These are phyloP conservation scores for Nothophoma quercina DNA, from an alignment of 2,329 filamentous ascomycete genomes.

Conservation along the genomic window DNA sequence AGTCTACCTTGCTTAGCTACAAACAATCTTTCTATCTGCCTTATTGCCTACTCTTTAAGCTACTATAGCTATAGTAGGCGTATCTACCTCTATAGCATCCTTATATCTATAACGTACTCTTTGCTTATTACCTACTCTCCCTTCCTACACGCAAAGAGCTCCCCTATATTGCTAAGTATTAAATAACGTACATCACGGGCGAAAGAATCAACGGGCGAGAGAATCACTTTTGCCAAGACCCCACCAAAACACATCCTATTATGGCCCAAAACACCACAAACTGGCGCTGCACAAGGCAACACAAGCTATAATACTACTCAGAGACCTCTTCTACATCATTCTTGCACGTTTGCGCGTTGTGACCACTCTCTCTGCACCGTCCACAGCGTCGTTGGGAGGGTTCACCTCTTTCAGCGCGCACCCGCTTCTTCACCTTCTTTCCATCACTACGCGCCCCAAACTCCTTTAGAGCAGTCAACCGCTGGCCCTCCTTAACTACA, in stretches of 20 bases:
- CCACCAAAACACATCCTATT: neutral
- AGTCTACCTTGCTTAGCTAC: too few species aligned
- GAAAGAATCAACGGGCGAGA: neutral
- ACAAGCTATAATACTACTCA: neutral
- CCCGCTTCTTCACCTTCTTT: slow-evolving; percentile 9
- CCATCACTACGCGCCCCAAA: slow-evolving; percentile 15
- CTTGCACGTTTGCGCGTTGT: neutral
- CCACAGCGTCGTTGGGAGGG: neutral
- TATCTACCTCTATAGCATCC: too few species aligned
- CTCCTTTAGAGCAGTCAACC: slow-evolving; percentile 16
- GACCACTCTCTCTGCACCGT: neutral
- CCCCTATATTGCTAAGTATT: too few species aligned
- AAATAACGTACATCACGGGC: neutral
- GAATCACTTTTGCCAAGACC: neutral
- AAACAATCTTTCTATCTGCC: too few species aligned
- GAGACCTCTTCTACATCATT: neutral
- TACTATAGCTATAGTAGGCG: too few species aligned
- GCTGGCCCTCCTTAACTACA: slow-evolving; percentile 3
- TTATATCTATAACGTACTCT: too few species aligned
- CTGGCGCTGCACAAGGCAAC: neutral
- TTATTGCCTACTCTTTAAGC: too few species aligned
- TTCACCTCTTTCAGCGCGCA: neutral
- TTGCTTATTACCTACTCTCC: too few species aligned
- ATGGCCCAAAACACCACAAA: neutral
- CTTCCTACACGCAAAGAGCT: too few species aligned